Evolutionary conservation across 2,329 filamentous ascomycete species (phyloP).

Genomic region (Epichloe elymi): DNA sequence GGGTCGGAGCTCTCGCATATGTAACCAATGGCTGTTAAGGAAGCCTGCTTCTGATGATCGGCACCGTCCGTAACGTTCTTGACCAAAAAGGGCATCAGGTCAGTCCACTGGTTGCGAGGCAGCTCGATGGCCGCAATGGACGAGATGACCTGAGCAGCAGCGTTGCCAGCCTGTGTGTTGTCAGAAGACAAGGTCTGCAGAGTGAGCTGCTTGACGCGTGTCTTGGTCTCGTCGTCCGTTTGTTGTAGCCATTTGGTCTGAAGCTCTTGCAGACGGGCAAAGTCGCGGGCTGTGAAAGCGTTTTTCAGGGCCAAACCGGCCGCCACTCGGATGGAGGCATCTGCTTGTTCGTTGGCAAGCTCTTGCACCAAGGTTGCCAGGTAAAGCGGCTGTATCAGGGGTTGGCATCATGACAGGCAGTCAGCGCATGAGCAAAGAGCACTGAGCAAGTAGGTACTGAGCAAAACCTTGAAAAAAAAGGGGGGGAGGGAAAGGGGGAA

Average conservation of each 20-base stretch:
- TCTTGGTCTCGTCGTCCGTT: constrained; percentile 71
- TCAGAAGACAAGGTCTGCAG: constrained; percentile 72
- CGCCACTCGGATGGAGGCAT: constrained; percentile 77
- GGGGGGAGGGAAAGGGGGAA: neutral
- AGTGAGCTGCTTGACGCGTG: constrained; percentile 77
- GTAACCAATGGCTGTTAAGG: constrained; percentile 91
- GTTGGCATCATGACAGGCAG: neutral
- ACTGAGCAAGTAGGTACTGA: neutral
- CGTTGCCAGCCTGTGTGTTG: constrained; percentile 73
- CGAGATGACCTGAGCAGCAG: constrained; percentile 88
- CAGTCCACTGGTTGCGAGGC: constrained; percentile 82
- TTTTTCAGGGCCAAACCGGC: constrained; percentile 97
- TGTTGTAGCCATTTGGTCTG: constrained; percentile 87
- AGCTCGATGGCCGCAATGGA: constrained; percentile 92
- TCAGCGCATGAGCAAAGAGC: neutral
- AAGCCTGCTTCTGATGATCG: constrained; percentile 86
- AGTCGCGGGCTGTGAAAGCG: constrained; percentile 90
- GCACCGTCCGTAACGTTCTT: constrained; percentile 81
- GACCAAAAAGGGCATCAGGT: constrained; percentile 79
- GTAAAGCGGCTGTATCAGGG: constrained; percentile 61
- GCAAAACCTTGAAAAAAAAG: neutral
- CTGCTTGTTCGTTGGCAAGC: constrained; percentile 78
- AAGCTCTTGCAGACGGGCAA: constrained; percentile 71
- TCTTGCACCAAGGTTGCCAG: constrained; percentile 85
- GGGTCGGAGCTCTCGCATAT: constrained; percentile 92